Conservation (phyloP, 805 yeast genomes). For the Alloascoidea hylecoeti region DNA sequence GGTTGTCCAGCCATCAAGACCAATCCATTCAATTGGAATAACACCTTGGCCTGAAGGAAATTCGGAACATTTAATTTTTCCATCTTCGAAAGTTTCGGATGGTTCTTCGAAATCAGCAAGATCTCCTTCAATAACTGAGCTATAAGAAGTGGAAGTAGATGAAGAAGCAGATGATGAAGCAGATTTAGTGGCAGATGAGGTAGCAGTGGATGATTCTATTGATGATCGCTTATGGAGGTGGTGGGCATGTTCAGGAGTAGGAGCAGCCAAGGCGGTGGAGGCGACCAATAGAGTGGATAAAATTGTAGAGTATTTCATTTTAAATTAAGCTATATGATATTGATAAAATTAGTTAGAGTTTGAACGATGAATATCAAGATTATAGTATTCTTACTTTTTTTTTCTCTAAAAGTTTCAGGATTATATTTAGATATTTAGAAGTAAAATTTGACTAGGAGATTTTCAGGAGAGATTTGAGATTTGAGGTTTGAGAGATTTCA, state of each 20-base stretch:
- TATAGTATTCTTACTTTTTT: no score
- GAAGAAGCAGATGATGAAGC: conserved; percentile 18
- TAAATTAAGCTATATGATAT: background rate
- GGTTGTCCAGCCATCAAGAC: conserved; percentile 36
- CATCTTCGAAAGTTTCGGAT: conserved; percentile 46
- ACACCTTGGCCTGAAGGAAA: conserved; percentile 74
- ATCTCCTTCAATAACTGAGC: conserved; percentile 26
- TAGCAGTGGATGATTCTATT: conserved; percentile 4
- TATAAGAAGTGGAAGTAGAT: conserved; percentile 19
- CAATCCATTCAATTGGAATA: conserved; percentile 41
- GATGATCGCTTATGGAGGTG: conserved; percentile 2
- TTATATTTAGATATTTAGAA: no score
- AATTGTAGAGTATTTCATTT: conserved; percentile 1
- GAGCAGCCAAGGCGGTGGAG: background rate
- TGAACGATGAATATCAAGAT: no score
- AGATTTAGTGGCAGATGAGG: conserved; percentile 12
- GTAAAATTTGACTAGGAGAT: no score
- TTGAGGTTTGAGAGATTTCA: no score
- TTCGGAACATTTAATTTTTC: conserved; percentile 48
- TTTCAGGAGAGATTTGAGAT: no score
- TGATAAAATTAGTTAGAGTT: no score
- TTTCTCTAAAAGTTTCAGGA: no score
- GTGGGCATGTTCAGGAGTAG: conserved; percentile 2
- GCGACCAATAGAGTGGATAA: background rate
- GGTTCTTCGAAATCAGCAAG: conserved; percentile 34